phyloP scores from a whole-genome alignment of 2,329 filamentous ascomycete species.

The Alternaria metachromatica region DNA sequence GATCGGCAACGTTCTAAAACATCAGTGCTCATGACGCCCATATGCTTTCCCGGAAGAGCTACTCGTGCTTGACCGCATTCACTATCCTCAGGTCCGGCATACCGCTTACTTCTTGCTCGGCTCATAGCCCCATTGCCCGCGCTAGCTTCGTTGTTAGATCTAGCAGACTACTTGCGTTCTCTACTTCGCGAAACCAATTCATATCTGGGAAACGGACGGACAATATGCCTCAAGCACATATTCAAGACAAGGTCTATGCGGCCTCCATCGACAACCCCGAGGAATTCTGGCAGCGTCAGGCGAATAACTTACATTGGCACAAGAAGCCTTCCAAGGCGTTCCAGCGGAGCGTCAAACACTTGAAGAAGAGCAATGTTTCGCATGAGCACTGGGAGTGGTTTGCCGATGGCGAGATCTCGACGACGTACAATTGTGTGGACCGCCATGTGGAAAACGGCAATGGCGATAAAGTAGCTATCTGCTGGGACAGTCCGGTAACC shows the following conservation, averaged over 20 bases:
- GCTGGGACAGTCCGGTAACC: constrained; percentile 88
- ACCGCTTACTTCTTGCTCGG: background rate
- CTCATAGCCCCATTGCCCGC: background rate
- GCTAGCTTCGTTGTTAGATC: background rate
- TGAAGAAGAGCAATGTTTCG: constrained; percentile 64
- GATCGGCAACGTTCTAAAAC: constrained; percentile 2
- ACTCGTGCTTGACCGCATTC: background rate
- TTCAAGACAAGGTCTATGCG: constrained; percentile 60
- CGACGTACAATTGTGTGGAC: constrained; percentile 90
- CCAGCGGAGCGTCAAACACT: constrained; percentile 65
- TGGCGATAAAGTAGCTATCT: constrained; percentile 76
- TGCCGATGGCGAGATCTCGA: constrained; percentile 84
- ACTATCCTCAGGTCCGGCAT: background rate
- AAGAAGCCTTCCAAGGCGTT: constrained; percentile 72
- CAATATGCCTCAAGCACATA: constrained; percentile 20
- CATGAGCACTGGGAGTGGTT: constrained; percentile 92
- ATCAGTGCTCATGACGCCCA: background rate
- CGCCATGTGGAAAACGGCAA: constrained; percentile 80
- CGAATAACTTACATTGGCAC: constrained; percentile 80
- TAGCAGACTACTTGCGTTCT: background rate
- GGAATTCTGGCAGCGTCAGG: constrained; percentile 77
- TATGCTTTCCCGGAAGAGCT: background rate
- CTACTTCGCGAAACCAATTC: background rate
- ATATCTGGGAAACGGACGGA: background rate
- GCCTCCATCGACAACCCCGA: constrained; percentile 72